Evolutionary conservation across 2,329 filamentous ascomycete genomes (phyloP).

Genomic region (Corinectria fuckeliana): DNA sequence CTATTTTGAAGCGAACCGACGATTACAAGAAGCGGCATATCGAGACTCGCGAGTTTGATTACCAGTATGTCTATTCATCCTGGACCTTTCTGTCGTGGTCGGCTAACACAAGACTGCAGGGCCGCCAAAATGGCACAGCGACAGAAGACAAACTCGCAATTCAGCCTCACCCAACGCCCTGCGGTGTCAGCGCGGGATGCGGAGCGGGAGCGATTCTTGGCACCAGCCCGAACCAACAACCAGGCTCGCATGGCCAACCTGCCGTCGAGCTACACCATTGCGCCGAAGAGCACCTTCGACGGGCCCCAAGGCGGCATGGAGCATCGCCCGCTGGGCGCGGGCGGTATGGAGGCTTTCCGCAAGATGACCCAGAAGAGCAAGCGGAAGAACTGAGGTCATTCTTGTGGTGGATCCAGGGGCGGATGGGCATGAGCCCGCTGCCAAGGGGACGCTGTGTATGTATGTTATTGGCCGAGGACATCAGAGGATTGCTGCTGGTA

Average conservation of each 20-base stretch:
- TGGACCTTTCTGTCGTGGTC: no score
- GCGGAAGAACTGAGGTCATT: slow-evolving; percentile 47
- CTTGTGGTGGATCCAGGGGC: neutral
- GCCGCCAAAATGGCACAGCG: slow-evolving; percentile 61
- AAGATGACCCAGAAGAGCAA: slow-evolving; percentile 71
- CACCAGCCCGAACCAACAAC: slow-evolving; percentile 61
- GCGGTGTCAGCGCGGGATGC: slow-evolving; percentile 52
- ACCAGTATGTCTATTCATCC: slow-evolving; percentile 56
- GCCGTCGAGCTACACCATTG: slow-evolving; percentile 64
- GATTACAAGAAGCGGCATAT: slow-evolving; percentile 88
- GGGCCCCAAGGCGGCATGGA: slow-evolving; percentile 56
- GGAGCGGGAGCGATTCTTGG: slow-evolving; percentile 65
- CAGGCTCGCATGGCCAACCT: slow-evolving; percentile 62
- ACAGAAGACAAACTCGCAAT: slow-evolving; percentile 55
- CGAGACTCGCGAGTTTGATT: slow-evolving; percentile 68
- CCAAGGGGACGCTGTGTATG: slow-evolving; percentile 17
- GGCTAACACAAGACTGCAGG: slow-evolving; percentile 43
- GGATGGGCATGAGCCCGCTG: neutral
- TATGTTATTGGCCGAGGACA: slow-evolving; percentile 28
- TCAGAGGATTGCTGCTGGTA: slow-evolving; percentile 25
- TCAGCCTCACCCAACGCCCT: slow-evolving; percentile 58
- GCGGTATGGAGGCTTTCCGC: slow-evolving; percentile 68
- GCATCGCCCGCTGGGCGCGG: slow-evolving; percentile 67
- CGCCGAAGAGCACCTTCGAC: slow-evolving; percentile 68
- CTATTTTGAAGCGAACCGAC: slow-evolving; percentile 90